Evolutionary conservation across 2,329 filamentous ascomycete species (phyloP), one percentile per base, ranked within the genome.

Genomic region (Epichloe elymi): DNA sequence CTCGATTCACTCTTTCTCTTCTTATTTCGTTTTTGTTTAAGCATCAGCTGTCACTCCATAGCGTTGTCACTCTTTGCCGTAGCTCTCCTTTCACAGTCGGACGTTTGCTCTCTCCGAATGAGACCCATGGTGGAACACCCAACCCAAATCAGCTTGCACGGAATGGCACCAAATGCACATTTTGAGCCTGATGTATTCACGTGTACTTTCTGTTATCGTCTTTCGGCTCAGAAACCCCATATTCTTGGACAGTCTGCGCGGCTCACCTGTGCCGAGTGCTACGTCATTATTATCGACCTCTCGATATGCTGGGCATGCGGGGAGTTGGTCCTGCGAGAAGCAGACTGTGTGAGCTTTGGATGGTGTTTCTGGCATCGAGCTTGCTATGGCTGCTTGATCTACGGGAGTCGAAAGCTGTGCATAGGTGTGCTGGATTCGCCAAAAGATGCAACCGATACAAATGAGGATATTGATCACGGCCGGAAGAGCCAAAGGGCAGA

Each of bases 281-380:
- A 74, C 61, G 56, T 63, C 7, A 68, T 68, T 1, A 60, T 80
- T 2, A 60, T 79, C 47, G 68, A 78, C 58, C 67, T 80, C 46
- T 74, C 75, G 53, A 73, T 80, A 48, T 80, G 73, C 61, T 80
- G 67, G 78, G 75, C 74, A 26, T 80, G 78, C 55, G 75, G 76
- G 19, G 75, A 79, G 60, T 61, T 76, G 42, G 69, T 80, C 12
- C 69, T 70, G 37, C 72, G 76, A 26, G 74, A 68, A 0, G 71
- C 76, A 23, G 76, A 79, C 52, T 75, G 74, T 54, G 73, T 80
- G 40, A 79, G 75, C 55, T 66, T 80, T n/a, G 76, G 76, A 0
- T 80, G 73, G 76, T 79, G 75, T 57, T 80, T 80, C 59, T 80
- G 76, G 78, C 77, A 80, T 58, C 66, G 68, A 39, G 67, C 62